phyloP scores from a whole-genome alignment of 805 yeast genomes.

The Komagataella ulmi region DNA sequence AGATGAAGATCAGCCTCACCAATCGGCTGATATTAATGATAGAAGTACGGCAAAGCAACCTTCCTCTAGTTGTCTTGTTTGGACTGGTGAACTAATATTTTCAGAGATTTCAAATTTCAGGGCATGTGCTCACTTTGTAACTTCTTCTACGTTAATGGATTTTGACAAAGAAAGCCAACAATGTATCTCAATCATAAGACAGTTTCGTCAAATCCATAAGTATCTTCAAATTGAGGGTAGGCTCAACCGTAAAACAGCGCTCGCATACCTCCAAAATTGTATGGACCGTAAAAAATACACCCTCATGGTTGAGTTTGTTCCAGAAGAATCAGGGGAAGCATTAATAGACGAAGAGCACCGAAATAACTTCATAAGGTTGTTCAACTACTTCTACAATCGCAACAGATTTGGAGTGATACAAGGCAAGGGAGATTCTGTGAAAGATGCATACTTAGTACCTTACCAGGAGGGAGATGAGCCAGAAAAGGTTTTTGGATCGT shows the following conservation, averaged over 20 bases:
- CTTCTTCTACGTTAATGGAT: not conserved
- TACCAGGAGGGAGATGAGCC: not conserved
- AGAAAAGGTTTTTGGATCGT: not conserved
- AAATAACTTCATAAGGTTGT: slow-evolving; percentile 18
- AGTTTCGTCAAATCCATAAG: slow-evolving; percentile 1
- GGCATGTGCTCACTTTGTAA: slow-evolving; percentile 1
- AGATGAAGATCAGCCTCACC: not conserved
- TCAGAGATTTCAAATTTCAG: slow-evolving; percentile 5
- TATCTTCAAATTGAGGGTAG: slow-evolving; percentile 48
- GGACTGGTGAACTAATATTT: slow-evolving; percentile 7
- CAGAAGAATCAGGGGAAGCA: slow-evolving; percentile 6
- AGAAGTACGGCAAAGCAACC: not conserved
- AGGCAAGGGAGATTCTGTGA: slow-evolving; percentile 32
- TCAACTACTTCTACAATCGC: slow-evolving; percentile 30
- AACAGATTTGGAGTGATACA: slow-evolving; percentile 49
- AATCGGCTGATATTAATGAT: not conserved
- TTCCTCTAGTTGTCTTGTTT: not conserved
- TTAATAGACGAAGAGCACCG: slow-evolving; percentile 11
- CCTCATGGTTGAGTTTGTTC: slow-evolving; percentile 30
- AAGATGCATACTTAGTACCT: slow-evolving; percentile 51
- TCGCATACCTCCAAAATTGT: slow-evolving; percentile 33
- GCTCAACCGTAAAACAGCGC: slow-evolving; percentile 39
- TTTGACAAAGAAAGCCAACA: not conserved
- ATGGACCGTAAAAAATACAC: slow-evolving; percentile 37
- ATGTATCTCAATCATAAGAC: not conserved